Conservation (phyloP, 2,329 filamentous ascomycete genomes). For the Beauveria asiatica region DNA sequence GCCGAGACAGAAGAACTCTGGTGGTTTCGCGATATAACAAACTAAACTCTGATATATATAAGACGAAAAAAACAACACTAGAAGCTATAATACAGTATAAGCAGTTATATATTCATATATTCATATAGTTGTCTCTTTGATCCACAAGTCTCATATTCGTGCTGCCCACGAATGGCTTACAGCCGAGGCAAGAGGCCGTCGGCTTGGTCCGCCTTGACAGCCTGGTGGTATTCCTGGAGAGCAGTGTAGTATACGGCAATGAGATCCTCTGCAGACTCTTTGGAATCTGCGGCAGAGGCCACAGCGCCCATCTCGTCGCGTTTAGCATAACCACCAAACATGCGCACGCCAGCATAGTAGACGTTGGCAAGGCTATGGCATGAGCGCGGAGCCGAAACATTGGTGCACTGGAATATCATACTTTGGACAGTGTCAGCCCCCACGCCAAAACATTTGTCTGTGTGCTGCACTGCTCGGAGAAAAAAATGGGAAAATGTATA, state of each 20-base stretch:
- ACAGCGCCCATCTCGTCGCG: background rate
- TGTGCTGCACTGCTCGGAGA: background rate
- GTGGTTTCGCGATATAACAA: constrained; percentile 46
- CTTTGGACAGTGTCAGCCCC: constrained; percentile 14
- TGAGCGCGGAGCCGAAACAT: constrained; percentile 10
- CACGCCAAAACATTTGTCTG: background rate
- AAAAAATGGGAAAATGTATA: background rate
- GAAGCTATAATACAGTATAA: background rate
- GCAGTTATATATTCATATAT: background rate
- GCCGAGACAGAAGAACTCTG: constrained; percentile 69
- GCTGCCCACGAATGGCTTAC: background rate
- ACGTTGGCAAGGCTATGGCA: constrained; percentile 24
- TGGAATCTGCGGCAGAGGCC: constrained; percentile 5
- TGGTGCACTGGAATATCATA: constrained; percentile 22
- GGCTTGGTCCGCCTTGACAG: constrained; percentile 20
- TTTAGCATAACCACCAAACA: constrained; percentile 18
- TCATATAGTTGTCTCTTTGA: too few species aligned
- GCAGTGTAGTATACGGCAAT: constrained; percentile 19
- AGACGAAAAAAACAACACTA: background rate
- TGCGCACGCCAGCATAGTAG: constrained; percentile 23
- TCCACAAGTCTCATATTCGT: background rate
- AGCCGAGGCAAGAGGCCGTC: constrained; percentile 15
- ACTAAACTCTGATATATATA: background rate
- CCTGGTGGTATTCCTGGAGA: constrained; percentile 19
- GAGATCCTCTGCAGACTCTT: constrained; percentile 11